Evolutionary conservation across 192 early-diverging fungal species (phyloP).

Genomic region (Chytriomyces sp.): DNA sequence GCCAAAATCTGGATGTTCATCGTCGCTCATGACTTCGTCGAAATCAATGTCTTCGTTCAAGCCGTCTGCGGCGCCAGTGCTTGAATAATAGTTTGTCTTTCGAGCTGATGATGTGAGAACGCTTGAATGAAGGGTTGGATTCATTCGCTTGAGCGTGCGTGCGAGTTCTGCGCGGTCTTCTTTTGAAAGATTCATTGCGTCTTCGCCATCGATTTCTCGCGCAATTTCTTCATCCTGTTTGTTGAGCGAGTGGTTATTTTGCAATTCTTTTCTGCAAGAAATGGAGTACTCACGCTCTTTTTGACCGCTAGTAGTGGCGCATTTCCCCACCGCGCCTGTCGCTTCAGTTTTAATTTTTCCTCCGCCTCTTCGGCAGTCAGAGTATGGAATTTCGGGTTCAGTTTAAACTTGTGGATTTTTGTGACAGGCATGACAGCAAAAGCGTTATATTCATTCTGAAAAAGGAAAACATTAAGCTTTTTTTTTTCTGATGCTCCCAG

Average conservation of each 20-base stretch:
- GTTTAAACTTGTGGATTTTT: constrained; percentile 55
- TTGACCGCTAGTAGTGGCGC: constrained; percentile 45
- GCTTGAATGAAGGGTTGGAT: not conserved
- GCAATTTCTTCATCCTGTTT: constrained; percentile 21
- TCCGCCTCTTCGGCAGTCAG: constrained; percentile 59
- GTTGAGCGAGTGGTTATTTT: not conserved
- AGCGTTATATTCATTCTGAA: constrained; percentile 28
- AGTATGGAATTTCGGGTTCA: constrained; percentile 50
- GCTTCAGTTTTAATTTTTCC: constrained; percentile 45
- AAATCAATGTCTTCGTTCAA: constrained; percentile 50
- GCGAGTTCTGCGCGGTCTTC: constrained; percentile 23
- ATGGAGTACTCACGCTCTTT: constrained; percentile 19
- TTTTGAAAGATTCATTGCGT: constrained; percentile 22
- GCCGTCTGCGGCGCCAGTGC: constrained; percentile 24
- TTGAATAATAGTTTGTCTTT: not conserved
- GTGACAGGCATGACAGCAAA: constrained; percentile 51
- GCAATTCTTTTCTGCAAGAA: not conserved
- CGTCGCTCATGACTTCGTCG: constrained; percentile 54
- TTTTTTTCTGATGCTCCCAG: too few relatives aligned
- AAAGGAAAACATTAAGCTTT: too few relatives aligned
- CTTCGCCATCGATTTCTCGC: constrained; percentile 26
- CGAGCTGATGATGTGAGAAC: not conserved
- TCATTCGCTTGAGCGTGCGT: constrained; percentile 9
- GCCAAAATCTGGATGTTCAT: constrained; percentile 56
- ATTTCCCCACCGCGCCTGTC: constrained; percentile 10